Base-by-base conservation (phyloP, 345 rosid species). In the Erodium maritimum region DNA sequence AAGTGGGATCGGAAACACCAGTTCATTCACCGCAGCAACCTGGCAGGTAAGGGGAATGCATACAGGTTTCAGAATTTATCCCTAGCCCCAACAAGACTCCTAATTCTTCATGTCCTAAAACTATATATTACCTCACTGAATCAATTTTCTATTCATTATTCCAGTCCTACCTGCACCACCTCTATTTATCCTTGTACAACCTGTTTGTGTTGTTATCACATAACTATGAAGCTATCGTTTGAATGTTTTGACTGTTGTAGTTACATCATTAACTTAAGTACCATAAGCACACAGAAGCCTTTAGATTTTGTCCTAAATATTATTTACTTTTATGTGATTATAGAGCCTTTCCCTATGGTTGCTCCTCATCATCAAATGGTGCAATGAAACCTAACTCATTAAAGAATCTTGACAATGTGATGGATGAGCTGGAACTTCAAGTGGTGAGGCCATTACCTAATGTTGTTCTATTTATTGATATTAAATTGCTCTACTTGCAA, bases 1-100 rank as follows among this genome's bases (percentile, higher is more conserved):
- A 70, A 72, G 75, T 87, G 62, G 80, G 72, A 58, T 57, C 84
- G 54, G 70, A 75, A 68, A 90, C 97, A 67, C 91, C 97, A 17
- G 56, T 52, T 18, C 76, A 64, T 58, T 82, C 93, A 56, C 95
- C 87, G 19, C 79, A 46, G 34, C 77, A 69, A 70, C 62, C 69
- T 65, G 65, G 50, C 75, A 80, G 90, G 97, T 84, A 67, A 73
- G 45, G 29, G 25, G 56, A 21, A 21, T 58, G 59, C 61, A 52
- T 62, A 19, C 61, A 34, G 61, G 37, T 58, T 58, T 33, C 17
- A 50, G 20, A 34, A n/a, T 57, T 25, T 57, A 12, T 9, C 5
- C 37, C 37, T 29, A 29, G 37, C 37, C 9, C 37, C 37, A 29
- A 29, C 1, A 29, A 29, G 37, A 29, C 37, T 29, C 37, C 37